phyloP scores from a whole-genome alignment of 805 yeast genomes.

The Candida insectorum region DNA sequence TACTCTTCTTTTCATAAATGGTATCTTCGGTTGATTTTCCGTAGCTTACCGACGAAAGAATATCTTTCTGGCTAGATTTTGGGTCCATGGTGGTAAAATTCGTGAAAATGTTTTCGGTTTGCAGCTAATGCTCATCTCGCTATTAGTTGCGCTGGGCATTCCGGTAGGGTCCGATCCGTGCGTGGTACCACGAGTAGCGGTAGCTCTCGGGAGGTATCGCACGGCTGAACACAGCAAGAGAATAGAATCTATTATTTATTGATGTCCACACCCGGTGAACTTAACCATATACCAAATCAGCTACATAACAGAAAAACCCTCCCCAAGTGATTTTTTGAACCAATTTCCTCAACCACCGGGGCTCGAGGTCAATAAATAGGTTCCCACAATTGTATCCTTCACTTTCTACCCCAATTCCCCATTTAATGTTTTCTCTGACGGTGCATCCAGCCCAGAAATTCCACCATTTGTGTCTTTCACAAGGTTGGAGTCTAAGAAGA shows the following conservation, averaged over 20 bases:
- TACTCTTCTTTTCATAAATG: background rate
- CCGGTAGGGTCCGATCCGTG: too few relatives aligned
- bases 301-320: constrained; percentile 55
- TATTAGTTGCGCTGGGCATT: too few relatives aligned
- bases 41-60: background rate
- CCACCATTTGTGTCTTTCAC: constrained; percentile 92
- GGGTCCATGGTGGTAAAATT: constrained; percentile 1
- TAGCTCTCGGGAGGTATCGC: too few relatives aligned
- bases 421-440: constrained; percentile 64
- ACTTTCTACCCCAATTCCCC: constrained; percentile 86
- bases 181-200: too few relatives aligned
- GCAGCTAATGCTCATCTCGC: constrained; percentile 1
- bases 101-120: background rate
- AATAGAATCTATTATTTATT: too few relatives aligned
- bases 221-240: too few relatives aligned
- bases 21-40: background rate
- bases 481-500: constrained; percentile 62
- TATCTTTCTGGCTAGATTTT: background rate
- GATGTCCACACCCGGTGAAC: too few relatives aligned
- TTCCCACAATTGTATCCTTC: constrained; percentile 84
- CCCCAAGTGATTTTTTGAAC: constrained; percentile 56
- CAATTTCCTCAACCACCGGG: constrained; percentile 45
- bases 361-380: constrained; percentile 50
- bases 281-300: constrained; percentile 49
- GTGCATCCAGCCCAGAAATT: constrained; percentile 82